These are phyloP conservation scores for Isabelozyma heimii DNA, from an alignment of 805 yeast species.

Conservation along the genomic window DNA sequence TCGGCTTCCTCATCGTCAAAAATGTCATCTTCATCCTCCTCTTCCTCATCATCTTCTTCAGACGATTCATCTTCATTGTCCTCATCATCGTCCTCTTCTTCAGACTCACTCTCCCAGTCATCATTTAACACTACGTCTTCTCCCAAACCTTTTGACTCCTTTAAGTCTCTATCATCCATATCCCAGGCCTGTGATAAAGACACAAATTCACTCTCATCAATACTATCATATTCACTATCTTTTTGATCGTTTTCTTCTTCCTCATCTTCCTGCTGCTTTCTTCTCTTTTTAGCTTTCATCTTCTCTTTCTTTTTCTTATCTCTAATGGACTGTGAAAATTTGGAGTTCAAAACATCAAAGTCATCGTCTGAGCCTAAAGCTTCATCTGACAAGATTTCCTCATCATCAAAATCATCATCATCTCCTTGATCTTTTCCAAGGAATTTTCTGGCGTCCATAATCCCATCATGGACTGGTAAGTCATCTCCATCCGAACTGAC, in stretches of 20 bases:
- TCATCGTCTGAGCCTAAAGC: constrained; percentile 84
- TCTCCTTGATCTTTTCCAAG: constrained; percentile 23
- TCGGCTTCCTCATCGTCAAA: constrained; percentile 25
- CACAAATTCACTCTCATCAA: constrained; percentile 73
- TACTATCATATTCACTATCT: constrained; percentile 66
- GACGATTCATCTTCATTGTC: constrained; percentile 21
- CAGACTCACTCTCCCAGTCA: constrained; percentile 28
- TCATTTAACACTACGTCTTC: constrained; percentile 27
- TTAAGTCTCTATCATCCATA: constrained; percentile 56
- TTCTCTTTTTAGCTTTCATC: constrained; percentile 24
- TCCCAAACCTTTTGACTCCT: constrained; percentile 7
- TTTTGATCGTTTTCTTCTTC: constrained; percentile 30
- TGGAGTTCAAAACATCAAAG: constrained; percentile 58
- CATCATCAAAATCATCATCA: constrained; percentile 47
- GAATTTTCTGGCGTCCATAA: constrained; percentile 40
- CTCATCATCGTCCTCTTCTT: constrained; percentile 13
- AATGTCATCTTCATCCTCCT: constrained; percentile 28
- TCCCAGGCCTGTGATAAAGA: constrained; percentile 91
- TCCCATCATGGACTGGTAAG: constrained; percentile 30
- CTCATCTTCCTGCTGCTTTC: constrained; percentile 33
- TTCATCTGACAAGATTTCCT: constrained; percentile 81
- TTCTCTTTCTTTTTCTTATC: constrained; percentile 45
- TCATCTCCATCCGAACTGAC: constrained; percentile 19
- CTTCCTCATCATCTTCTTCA: constrained; percentile 17
- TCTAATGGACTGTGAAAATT: constrained; percentile 66